Base-by-base conservation (phyloP, 352 stramenopile species). In the Pythium sp. region DNA sequence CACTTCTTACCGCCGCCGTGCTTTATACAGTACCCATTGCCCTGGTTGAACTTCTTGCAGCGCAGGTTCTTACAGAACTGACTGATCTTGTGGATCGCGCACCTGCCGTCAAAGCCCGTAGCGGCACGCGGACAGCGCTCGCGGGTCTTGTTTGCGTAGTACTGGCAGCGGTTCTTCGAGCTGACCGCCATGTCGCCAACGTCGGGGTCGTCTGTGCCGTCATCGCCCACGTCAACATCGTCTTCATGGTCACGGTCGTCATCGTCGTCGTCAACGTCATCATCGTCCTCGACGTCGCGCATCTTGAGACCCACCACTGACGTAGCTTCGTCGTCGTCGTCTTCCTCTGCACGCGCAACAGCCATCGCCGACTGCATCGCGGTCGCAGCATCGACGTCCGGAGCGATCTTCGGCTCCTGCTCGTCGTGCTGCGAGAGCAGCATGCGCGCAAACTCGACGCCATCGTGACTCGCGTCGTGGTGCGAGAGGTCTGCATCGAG, bases 41-140 rank as follows among this genome's bases (percentile, higher is more conserved):
- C 86, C 59, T 96, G 86, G 49, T 92, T 94, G 72, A 92, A 94
- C 72, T 94, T 94, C 74, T 70, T 90, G 70, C 86, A 94, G 47
- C 79, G 86, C 47, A 78, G 74, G 11, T 92, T 73, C 62, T 89
- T 89, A 68, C 86, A 94, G 67, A 94, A 94, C 70, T 94, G 86
- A 63, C 86, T 94, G 63, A 90, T 63, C 58, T 94, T 94, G 69
- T 94, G 86, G 64, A 93, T 88, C 12, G 80, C 82, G 64, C 86
- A 94, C 43, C 86, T 82, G 18, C 83, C 81, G 51, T 94, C 84
- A n/a, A 88, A 65, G 2, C 86, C 86, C n/a, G 86, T 90, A 0
- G 86, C 77, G 3, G 76, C 77, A 12, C 86, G 81, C 18, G 81
- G 79, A 60, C 86, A 94, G 22, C 85, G 78, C 68, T 79, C 74